phyloP scores from a whole-genome alignment of 441 rosid species.

The Pelargonium australe region DNA sequence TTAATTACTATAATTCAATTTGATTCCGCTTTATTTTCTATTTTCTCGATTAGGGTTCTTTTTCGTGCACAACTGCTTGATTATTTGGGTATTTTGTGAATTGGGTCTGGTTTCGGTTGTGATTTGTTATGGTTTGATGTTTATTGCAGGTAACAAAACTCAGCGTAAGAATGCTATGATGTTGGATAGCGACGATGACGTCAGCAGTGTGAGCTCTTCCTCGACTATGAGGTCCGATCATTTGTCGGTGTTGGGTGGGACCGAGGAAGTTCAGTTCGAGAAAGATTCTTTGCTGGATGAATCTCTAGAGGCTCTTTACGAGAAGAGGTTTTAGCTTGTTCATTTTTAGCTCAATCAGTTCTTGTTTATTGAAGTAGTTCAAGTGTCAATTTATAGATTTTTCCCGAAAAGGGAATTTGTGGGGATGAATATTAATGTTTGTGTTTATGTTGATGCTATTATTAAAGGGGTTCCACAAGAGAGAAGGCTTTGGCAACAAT shows the following conservation, averaged over 20 bases:
- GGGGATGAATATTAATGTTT: constrained; percentile 3
- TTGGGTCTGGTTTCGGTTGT: neutral
- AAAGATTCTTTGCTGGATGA: constrained; percentile 64
- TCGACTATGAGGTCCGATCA: constrained; percentile 62
- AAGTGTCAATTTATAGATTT: neutral
- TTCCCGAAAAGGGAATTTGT: neutral
- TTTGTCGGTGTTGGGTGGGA: constrained; percentile 31
- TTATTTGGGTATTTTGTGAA: neutral
- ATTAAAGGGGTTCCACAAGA: constrained; percentile 72
- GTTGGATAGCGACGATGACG: constrained; percentile 49
- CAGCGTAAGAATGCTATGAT: constrained; percentile 14
- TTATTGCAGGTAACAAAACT: constrained; percentile 8
- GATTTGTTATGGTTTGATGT: too few species aligned
- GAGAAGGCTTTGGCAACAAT: constrained; percentile 70
- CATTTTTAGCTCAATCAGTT: neutral
- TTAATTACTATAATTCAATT: too few species aligned
- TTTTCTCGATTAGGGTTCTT: neutral
- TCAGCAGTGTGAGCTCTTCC: constrained; percentile 66
- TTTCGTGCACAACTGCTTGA: too few species aligned
- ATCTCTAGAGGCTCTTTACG: constrained; percentile 78
- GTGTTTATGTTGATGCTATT: constrained; percentile 11
- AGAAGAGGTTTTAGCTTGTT: constrained; percentile 53
- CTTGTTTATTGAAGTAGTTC: neutral
- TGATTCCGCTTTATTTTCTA: neutral
- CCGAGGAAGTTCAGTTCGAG: constrained; percentile 56